phyloP scores from a whole-genome alignment of 176 grass and related monocot genomes.

The Olyra latifolia region DNA sequence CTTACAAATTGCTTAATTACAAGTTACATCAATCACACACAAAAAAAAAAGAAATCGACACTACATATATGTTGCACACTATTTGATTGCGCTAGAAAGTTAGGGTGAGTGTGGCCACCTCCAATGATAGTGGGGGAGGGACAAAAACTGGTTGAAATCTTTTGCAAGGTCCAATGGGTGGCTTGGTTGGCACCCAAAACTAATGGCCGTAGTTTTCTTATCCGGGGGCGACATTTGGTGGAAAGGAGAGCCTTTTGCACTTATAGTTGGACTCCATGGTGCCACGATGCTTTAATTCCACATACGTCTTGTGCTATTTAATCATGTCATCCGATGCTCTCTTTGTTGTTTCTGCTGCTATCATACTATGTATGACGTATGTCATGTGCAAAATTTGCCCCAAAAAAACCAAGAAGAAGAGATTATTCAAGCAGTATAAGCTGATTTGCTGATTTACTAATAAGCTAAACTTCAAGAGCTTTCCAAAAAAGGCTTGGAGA shows the following conservation, averaged over 20 bases:
- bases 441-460: no score
- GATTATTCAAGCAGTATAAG: no score
- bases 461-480: no score
- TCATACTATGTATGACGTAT: not conserved
- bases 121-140: constrained; percentile 38
- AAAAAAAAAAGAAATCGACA: no score
- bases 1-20: no score
- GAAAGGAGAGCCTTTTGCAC: constrained; percentile 29
- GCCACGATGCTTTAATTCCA: not conserved
- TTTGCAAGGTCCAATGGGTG: constrained; percentile 27
- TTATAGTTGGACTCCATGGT: constrained; percentile 12
- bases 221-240: constrained; percentile 23
- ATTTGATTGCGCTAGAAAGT: not conserved
- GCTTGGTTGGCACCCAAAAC: constrained; percentile 4
- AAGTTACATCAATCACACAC: no score
- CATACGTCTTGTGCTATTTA: not conserved
- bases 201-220: constrained; percentile 49
- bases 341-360: not conserved
- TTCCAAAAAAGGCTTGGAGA: no score
- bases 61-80: no score
- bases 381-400: not conserved
- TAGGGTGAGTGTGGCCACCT: constrained; percentile 30
- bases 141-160: constrained; percentile 39
- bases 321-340: not conserved
- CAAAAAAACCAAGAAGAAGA: no score